Evolutionary conservation across 1,139 yeast species (phyloP).

Genomic region (Diutina siamensis): DNA sequence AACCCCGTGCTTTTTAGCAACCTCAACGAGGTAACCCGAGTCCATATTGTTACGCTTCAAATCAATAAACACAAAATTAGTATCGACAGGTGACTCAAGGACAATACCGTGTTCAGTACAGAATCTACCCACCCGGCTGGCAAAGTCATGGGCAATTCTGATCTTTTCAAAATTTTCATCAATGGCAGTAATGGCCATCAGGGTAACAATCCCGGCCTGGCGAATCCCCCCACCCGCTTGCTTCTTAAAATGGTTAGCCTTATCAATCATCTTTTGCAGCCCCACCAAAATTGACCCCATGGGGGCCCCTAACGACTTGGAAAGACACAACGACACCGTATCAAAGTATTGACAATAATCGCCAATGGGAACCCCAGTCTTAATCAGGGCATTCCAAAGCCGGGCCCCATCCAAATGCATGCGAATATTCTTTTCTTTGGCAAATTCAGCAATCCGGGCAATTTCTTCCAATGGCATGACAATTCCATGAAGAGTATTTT

Average conservation of each 20-base stretch:
- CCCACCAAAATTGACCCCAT: constrained; percentile 87
- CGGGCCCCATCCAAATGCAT: constrained; percentile 95
- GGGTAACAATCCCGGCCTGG: constrained; percentile 75
- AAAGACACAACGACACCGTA: constrained; percentile 78
- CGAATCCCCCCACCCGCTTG: constrained; percentile 95
- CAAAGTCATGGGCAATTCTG: constrained; percentile 53
- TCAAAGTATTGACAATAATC: constrained; percentile 78
- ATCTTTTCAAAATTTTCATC: constrained; percentile 60
- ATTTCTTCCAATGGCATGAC: constrained; percentile 76
- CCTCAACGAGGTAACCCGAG: constrained; percentile 40
- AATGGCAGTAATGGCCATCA: constrained; percentile 73
- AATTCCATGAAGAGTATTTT: constrained; percentile 81
- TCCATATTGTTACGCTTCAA: constrained; percentile 46
- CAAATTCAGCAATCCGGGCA: constrained; percentile 58
- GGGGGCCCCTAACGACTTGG: constrained; percentile 92
- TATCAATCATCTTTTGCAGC: constrained; percentile 42
- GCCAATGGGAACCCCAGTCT: constrained; percentile 53
- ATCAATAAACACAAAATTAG: constrained; percentile 80
- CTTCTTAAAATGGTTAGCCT: constrained; percentile 80
- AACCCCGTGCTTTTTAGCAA: constrained; percentile 51
- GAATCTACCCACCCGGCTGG: constrained; percentile 53
- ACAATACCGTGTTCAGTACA: constrained; percentile 43
- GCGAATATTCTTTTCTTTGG: constrained; percentile 48
- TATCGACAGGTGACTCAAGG: constrained; percentile 68
- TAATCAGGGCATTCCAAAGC: constrained; percentile 80